Evolutionary conservation across 495 filamentous ascomycete species (phyloP).

Genomic region (Aspergillus saccharolyticus): DNA sequence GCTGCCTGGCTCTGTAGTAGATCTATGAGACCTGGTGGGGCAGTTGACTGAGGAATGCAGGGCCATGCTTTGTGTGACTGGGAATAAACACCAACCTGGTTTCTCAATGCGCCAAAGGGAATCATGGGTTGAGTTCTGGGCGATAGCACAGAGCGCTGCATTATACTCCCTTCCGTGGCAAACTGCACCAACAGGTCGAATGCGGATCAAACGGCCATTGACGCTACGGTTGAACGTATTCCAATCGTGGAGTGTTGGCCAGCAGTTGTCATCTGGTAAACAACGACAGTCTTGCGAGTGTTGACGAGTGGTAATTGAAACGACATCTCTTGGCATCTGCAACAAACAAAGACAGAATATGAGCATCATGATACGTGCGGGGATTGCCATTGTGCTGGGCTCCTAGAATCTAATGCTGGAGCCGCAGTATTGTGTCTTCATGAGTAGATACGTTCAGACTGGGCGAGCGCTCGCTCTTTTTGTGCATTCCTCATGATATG

Average conservation of each 20-base stretch:
- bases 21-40: too few relatives aligned
- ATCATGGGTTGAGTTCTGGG: background rate
- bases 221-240: constrained; percentile 9
- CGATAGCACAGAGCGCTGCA: background rate
- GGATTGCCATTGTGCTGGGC: too few relatives aligned
- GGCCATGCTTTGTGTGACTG: background rate
- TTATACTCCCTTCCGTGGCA: constrained; percentile 7
- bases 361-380: background rate
- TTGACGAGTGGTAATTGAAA: background rate
- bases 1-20: too few relatives aligned
- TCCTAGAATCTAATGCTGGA: too few relatives aligned
- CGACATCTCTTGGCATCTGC: background rate
- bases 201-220: background rate
- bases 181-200: constrained; percentile 6
- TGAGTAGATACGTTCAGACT: too few relatives aligned
- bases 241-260: constrained; percentile 4
- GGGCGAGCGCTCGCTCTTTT: too few relatives aligned
- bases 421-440: too few relatives aligned
- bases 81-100: background rate
- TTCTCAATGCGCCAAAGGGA: background rate
- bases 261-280: background rate
- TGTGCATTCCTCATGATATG: too few relatives aligned
- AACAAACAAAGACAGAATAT: background rate
- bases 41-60: too few relatives aligned
- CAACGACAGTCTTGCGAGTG: background rate